phyloP scores from a whole-genome alignment of 208 protist species.

The Plasmodiophora brassicae region DNA sequence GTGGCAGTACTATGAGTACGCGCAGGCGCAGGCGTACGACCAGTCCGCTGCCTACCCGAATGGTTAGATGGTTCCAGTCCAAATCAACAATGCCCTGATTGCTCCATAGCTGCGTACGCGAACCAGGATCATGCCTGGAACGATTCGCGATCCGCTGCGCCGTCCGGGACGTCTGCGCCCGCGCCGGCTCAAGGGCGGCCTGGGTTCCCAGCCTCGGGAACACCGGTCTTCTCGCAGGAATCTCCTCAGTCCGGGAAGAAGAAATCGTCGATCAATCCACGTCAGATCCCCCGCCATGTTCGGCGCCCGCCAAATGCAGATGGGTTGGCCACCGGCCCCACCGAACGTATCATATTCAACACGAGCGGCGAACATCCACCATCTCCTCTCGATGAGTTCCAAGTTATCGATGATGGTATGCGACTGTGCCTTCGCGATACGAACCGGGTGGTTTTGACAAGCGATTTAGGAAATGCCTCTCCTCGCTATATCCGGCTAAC shows the following conservation, averaged over 20 bases:
- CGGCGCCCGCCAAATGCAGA: neutral
- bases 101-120: too few species aligned
- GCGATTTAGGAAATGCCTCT: slow-evolving; percentile 36
- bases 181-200: too few species aligned
- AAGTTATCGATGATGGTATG: neutral
- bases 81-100: too few species aligned
- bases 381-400: neutral
- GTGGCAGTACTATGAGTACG: slow-evolving; percentile 29
- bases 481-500: slow-evolving; percentile 46
- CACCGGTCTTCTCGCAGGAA: too few species aligned
- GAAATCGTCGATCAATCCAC: slow-evolving; percentile 1
- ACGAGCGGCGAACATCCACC: neutral
- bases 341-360: too few species aligned
- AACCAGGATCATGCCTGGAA: too few species aligned
- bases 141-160: too few species aligned
- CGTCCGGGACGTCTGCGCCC: too few species aligned
- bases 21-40: neutral
- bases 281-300: slow-evolving; percentile 18
- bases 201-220: too few species aligned
- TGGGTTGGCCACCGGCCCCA: too few species aligned
- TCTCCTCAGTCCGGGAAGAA: neutral
- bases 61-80: too few species aligned
- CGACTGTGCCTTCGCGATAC: neutral
- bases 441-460: neutral
- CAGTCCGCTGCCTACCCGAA: too few species aligned